Base-by-base conservation (phyloP, 305 asterid species). In the Solanum hybrid region DNA sequence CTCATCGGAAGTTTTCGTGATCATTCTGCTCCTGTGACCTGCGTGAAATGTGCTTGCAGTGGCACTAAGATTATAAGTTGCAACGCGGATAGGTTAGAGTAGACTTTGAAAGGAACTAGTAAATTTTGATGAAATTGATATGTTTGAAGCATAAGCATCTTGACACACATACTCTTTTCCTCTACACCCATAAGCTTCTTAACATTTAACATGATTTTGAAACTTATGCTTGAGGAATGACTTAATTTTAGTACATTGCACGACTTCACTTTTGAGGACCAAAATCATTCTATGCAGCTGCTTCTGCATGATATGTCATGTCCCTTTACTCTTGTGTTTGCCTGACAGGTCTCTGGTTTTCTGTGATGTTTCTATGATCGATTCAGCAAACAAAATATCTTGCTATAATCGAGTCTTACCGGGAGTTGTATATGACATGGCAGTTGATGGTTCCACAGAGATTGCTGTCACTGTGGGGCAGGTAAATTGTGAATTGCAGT, bases 31-130 rank as follows among this genome's bases (percentile, higher is more conserved):
- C 92, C 93, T 7, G 94, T 92, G 86, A 92, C 93, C 87, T 93
- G 91, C 22, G 91, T 94, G 90, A 95, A 93, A 89, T 92, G 94
- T 86, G 86, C 92, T 72, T 86, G 85, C 89, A 92, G 89, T 91
- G 96, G 96, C 88, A 36, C 72, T 69, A 91, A 93, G 92, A 92
- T 95, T 86, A 93, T 94, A 81, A 95, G 96, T 88, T 93, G 94
- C 88, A 87, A 93, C 64, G 91, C 93, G 80, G 94, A 93, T 85
- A 88, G 96, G 97, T 94, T 71, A 71, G 77, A 26, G 34, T 92
- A 90, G 95, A 91, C 88, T 86, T 86, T 87, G 79, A 78, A 81
- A 27, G 37, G 8, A 42, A 27, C 40, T 45, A 29, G 38, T 27
- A 45, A 17, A 45, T 10, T 29, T 17, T 17, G 87, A 82, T 82